Evolutionary conservation across 257 asterid species (phyloP), one percentile per base, ranked within the genome.

Genomic region (Petunia axillaris): DNA sequence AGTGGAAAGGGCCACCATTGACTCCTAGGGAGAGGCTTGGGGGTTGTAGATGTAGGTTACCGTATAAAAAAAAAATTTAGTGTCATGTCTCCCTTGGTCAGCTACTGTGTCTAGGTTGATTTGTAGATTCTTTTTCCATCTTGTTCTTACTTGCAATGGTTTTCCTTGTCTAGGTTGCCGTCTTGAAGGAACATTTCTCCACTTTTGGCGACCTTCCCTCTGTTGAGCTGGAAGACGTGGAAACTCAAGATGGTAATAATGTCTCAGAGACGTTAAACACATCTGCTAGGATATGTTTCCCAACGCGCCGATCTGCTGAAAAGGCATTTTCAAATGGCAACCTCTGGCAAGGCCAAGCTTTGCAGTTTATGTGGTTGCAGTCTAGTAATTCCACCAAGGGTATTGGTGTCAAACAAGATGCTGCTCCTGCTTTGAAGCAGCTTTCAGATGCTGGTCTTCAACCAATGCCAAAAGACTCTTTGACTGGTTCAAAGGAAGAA

Each of bases 101-200:
- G 77, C 60, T 71, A 71, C 60, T 46, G 44, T 14, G 59, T 71
- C 44, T n/a, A 48, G 77, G 60, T 50, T 71, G 77, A 46, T 66
- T 64, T 25, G 60, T 58, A 37, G 50, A 10, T 80, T 77, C 35
- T 58, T 44, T 67, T 65, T 43, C 40, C 66, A 1, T 62, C 43
- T 74, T 54, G 36, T 57, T 64, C 67, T 50, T 52, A 44, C 25
- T 52, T 39, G 55, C 2, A 78, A 63, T 62, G 44, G 50, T 80
- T 62, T 84, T n/a, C 79, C 64, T 84, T 79, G 55, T 63, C 62
- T 76, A 95, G 99, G 91, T 89, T 84, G 86, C 87, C 83, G 89
- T 87, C 77, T 79, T 95, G 86, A 87, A 90, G 91, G 97, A 93
- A 70, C 96, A 95, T 85, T 95, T 95, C 91, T 89, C 93, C 55